Percentiles rank a stretch among this genome's conserved stretches.
Evolutionary conservation across 1,284 basidiomycete genomes (phyloP).

Genomic region (Tilletia walkeri): DNA sequence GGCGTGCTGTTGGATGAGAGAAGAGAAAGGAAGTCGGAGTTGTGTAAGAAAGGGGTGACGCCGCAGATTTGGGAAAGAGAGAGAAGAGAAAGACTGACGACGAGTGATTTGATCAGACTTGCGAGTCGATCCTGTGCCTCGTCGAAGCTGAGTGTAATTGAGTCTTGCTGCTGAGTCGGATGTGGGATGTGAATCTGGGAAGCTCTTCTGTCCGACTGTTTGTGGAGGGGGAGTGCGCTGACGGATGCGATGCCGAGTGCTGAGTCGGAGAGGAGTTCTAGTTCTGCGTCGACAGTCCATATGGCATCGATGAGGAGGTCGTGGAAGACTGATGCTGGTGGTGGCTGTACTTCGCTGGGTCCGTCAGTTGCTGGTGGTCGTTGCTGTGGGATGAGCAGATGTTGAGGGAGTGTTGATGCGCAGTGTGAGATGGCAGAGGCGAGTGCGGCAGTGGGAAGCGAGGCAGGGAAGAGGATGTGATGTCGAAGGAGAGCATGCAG

Average conservation of each 20-base stretch:
- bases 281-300: slow-evolving; percentile 47
- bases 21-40: neutral
- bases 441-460: neutral
- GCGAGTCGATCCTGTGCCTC: slow-evolving; percentile 23
- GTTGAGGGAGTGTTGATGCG: neutral
- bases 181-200: slow-evolving; percentile 25
- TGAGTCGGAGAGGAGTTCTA: slow-evolving; percentile 27
- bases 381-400: neutral
- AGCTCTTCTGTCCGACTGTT: neutral
- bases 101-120: slow-evolving; percentile 15
- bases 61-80: too few species aligned
- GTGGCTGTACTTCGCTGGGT: neutral
- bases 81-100: slow-evolving; percentile 12
- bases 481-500: neutral
- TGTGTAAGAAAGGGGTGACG: neutral
- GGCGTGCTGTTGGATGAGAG: slow-evolving; percentile 3
- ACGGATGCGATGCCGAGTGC: slow-evolving; percentile 11
- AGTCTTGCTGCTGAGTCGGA: slow-evolving; percentile 23
- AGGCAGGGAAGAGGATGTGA: neutral
- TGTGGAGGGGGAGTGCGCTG: neutral
- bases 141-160: slow-evolving; percentile 17
- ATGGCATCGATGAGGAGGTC: slow-evolving; percentile 37
- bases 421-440: neutral
- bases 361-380: neutral
- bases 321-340: neutral